Base-by-base conservation (phyloP, 306 rosid genomes). In the Alnus rubra region DNA sequence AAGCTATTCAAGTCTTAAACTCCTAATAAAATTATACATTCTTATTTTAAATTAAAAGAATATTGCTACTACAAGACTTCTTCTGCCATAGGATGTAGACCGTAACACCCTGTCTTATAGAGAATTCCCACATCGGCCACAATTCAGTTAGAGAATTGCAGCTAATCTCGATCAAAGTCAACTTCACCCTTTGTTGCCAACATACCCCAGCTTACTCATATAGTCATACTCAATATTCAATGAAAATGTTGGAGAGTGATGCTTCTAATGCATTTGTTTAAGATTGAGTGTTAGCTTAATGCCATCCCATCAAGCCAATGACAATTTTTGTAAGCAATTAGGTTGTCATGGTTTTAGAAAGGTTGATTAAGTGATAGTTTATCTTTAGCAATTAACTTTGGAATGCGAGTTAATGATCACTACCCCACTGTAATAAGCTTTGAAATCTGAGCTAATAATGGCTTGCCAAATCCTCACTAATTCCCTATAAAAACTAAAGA, bases 371-470 rank as follows among this genome's bases (percentile, higher is more conserved):
- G 42, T 10, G 31, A 31, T 14, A 13, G 15, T 62, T 9, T 5
- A 14, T 30, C 68, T 62, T 23, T 30, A 31, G n/a, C 7, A 7
- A 5, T 62, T 13, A 63, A 13, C 69, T 63, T 63, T 33, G 69
- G 69, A 63, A 63, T 13, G 18, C 45, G 69, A 63, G 19, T 63
- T 63, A 12, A 33, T 63, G 45, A 60, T 60, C 67, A 60, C 67
- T 10, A 53, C 23, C 59, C 23, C 23, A 16, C 59, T 14, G 9
- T 5, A 28, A 2, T 59, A 59, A 60, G 28, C 67, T 60, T 59
- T 30, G 67, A 33, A 28, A 30, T 23, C 28, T 60, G 67, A 10
- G 16, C 67, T 60, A 60, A 28, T 60, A 28, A 28, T 60, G 6
- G 11, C 39, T 28, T 16, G 39, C 67, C 39, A 60, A 28, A 60